These are phyloP conservation scores for Geosiphon pyriformis DNA, from an alignment of 192 early-diverging fungal species.

Conservation along the genomic window DNA sequence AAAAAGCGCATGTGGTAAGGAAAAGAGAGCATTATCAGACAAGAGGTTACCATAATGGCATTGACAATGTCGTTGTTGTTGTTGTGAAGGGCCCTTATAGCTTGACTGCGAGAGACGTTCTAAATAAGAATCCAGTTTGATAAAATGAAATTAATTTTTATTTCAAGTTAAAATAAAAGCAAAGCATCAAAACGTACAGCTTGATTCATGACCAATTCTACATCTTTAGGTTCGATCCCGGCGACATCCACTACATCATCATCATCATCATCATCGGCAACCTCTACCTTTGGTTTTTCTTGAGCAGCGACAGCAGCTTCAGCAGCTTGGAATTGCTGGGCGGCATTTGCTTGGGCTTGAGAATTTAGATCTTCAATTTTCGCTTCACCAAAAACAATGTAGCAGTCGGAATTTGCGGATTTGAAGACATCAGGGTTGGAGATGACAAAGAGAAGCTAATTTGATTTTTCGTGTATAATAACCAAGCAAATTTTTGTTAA, in stretches of 20 bases:
- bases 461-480: slow-evolving; percentile 17
- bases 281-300: slow-evolving; percentile 40
- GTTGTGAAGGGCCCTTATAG: slow-evolving; percentile 85
- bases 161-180: not conserved
- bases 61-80: slow-evolving; percentile 90
- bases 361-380: slow-evolving; percentile 79
- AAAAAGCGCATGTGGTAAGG: no score
- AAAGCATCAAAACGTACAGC: slow-evolving; percentile 38
- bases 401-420: slow-evolving; percentile 80
- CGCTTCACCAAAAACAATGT: slow-evolving; percentile 96
- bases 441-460: slow-evolving; percentile 77
- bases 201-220: slow-evolving; percentile 92
- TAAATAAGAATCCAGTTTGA: not conserved
- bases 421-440: slow-evolving; percentile 91
- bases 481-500: not conserved
- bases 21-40: no score
- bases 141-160: not conserved
- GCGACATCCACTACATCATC: slow-evolving; percentile 74
- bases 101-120: slow-evolving; percentile 78
- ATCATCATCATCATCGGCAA: slow-evolving; percentile 56
- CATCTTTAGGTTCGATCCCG: slow-evolving; percentile 84
- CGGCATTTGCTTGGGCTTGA: slow-evolving; percentile 65
- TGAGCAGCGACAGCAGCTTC: slow-evolving; percentile 37
- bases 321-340: slow-evolving; percentile 41
- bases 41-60: slow-evolving; percentile 81